Evolutionary conservation across 768 basidiomycete genomes (phyloP).

Genomic region (Suillus tomentosus): DNA sequence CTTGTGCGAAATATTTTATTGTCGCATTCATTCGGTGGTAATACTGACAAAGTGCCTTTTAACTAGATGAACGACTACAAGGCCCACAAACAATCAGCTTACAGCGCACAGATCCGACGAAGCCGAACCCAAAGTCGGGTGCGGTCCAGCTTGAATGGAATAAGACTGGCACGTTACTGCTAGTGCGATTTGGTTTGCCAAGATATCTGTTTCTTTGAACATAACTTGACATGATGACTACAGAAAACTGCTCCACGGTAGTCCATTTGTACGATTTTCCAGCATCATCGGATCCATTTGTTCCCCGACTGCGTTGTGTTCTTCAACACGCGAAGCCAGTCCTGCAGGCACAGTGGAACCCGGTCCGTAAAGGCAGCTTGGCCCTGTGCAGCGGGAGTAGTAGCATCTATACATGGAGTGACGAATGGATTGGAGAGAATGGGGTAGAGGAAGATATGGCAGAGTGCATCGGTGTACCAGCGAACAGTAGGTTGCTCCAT

Average conservation of each 20-base stretch:
- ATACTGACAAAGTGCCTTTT: slow-evolving; percentile 6
- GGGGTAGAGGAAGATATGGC: slow-evolving; percentile 75
- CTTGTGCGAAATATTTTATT: slow-evolving; percentile 53
- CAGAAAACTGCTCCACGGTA: slow-evolving; percentile 64
- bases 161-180: slow-evolving; percentile 67
- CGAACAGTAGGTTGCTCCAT: slow-evolving; percentile 53
- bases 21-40: not conserved
- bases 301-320: slow-evolving; percentile 64
- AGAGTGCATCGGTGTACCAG: slow-evolving; percentile 87
- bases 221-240: slow-evolving; percentile 15
- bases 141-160: slow-evolving; percentile 81
- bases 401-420: slow-evolving; percentile 79
- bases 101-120: slow-evolving; percentile 56
- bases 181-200: slow-evolving; percentile 68
- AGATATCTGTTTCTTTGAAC: not conserved
- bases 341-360: slow-evolving; percentile 77
- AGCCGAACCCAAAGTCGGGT: slow-evolving; percentile 67
- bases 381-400: slow-evolving; percentile 66
- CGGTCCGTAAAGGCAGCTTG: slow-evolving; percentile 72
- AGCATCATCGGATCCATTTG: slow-evolving; percentile 53
- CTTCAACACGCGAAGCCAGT: slow-evolving; percentile 67
- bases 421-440: slow-evolving; percentile 70
- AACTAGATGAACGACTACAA: slow-evolving; percentile 63
- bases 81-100: slow-evolving; percentile 55
- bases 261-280: slow-evolving; percentile 78